Percentiles rank a stretch among this genome's conserved stretches.
Conservation (phyloP, 108 stramenopile species). For the Parietichytrium sp. region DNA sequence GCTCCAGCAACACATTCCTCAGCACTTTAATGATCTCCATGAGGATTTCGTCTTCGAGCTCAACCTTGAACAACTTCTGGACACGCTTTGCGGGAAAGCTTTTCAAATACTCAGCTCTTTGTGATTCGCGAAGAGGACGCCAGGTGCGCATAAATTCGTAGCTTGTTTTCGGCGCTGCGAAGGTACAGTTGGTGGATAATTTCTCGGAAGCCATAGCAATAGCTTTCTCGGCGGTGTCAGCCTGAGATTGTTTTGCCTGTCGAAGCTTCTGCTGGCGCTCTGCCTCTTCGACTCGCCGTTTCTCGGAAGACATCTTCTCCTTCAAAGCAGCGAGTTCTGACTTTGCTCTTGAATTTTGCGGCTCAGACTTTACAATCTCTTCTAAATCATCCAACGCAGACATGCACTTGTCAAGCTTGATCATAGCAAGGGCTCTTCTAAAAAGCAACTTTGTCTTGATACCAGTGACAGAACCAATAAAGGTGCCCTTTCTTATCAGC, state of each 20-base stretch:
- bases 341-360: neutral
- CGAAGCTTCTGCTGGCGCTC: too few species aligned
- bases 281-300: constrained; percentile 4
- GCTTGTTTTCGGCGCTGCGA: neutral
- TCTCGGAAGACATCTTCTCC: neutral
- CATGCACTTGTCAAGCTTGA: neutral
- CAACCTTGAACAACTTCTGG: constrained; percentile 3
- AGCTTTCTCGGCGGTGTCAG: neutral
- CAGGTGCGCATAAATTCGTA: constrained; percentile 9
- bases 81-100: neutral
- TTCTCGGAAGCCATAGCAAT: neutral
- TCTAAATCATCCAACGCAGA: neutral
- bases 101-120: neutral
- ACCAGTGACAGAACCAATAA: too few species aligned
- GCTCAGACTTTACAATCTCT: neutral
- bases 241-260: neutral
- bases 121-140: neutral
- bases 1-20: neutral
- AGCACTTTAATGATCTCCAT: neutral
- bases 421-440: neutral
- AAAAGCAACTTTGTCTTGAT: neutral
- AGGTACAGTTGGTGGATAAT: neutral
- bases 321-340: neutral
- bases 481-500: neutral
- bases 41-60: constrained; percentile 30